Percentiles rank a stretch among this genome's conserved stretches.
These are phyloP conservation scores for Euclidium syriacum DNA, from an alignment of 345 rosid species.

Conservation along the genomic window DNA sequence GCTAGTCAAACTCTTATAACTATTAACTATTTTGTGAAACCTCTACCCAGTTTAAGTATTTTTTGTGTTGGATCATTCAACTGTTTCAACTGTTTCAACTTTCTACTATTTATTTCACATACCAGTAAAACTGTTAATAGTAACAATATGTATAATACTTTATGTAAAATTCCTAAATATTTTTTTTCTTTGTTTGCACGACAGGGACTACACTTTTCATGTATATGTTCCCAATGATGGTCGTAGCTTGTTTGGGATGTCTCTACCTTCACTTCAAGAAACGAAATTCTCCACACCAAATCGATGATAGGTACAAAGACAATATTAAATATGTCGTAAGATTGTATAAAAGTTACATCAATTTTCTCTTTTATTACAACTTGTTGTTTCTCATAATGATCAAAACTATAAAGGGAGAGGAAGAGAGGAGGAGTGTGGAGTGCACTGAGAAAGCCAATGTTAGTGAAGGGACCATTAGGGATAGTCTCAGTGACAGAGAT, in stretches of 20 bases:
- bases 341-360: background rate
- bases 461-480: slow-evolving; percentile 80
- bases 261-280: slow-evolving; percentile 47
- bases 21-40: too few species aligned
- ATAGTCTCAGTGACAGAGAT: slow-evolving; percentile 65
- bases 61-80: too few species aligned
- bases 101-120: too few species aligned
- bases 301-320: slow-evolving; percentile 5
- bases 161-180: background rate
- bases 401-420: background rate
- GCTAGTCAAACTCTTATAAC: too few species aligned
- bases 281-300: background rate
- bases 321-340: background rate
- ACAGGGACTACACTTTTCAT: slow-evolving; percentile 47
- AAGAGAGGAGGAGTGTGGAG: slow-evolving; percentile 18
- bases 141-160: too few species aligned
- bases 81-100: too few species aligned
- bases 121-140: too few species aligned
- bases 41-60: too few species aligned
- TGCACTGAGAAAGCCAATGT: slow-evolving; percentile 47
- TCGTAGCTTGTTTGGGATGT: slow-evolving; percentile 51
- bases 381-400: background rate
- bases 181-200: background rate
- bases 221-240: slow-evolving; percentile 55
- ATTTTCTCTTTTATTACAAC: background rate